Evolutionary conservation across 1,284 basidiomycete species (phyloP).

Genomic region (Leucoagaricus sp.): DNA sequence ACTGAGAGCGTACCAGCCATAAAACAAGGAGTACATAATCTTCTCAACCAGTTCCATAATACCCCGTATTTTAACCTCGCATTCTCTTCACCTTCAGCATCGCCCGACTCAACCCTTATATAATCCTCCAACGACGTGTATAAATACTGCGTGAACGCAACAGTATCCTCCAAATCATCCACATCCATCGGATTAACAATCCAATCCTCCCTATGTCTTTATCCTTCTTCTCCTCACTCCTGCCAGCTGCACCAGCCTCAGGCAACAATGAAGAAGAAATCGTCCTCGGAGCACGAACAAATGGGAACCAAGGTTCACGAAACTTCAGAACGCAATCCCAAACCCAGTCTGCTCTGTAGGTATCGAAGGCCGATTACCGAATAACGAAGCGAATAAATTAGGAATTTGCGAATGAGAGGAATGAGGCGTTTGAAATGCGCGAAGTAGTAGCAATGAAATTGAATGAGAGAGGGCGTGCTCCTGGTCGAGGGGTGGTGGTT

Average conservation of each 20-base stretch:
- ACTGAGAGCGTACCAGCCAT: conserved; percentile 53
- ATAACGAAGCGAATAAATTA: conserved; percentile 69
- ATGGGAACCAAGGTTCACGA: conserved; percentile 48
- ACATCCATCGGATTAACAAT: conserved; percentile 32
- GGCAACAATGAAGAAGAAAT: not conserved
- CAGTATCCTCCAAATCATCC: conserved; percentile 46
- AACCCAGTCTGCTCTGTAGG: conserved; percentile 51
- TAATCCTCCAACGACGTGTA: conserved; percentile 53
- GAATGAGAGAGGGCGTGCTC: conserved; percentile 20
- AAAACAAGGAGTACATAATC: conserved; percentile 69
- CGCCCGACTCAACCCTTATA: conserved; percentile 27
- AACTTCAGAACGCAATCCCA: conserved; percentile 64
- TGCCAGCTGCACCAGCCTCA: not conserved
- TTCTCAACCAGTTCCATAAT: conserved; percentile 77
- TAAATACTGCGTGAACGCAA: conserved; percentile 73
- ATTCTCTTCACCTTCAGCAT: conserved; percentile 26
- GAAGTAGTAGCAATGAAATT: not conserved
- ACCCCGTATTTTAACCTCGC: conserved; percentile 47
- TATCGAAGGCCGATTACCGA: conserved; percentile 39
- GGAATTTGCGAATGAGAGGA: conserved; percentile 47
- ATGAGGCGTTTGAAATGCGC: not conserved
- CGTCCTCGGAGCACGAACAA: conserved; percentile 28
- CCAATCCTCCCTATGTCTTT: conserved; percentile 26
- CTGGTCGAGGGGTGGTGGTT: conserved; percentile 59
- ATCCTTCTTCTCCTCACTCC: conserved; percentile 22